phyloP scores from a whole-genome alignment of 306 rosid genomes.

The Citrullus mucosospermus region DNA sequence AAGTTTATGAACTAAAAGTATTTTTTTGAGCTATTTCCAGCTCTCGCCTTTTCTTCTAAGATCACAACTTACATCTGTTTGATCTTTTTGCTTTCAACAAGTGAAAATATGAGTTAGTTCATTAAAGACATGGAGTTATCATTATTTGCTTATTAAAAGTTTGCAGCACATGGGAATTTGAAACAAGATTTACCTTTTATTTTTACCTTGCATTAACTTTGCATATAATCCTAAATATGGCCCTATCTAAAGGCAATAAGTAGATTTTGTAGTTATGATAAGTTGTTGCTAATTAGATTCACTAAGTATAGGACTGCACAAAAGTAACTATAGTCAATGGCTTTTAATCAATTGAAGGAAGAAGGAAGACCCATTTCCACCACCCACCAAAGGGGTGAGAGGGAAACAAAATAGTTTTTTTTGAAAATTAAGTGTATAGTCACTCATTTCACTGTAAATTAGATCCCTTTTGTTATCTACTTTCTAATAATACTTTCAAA shows the following conservation, averaged over 20 bases:
- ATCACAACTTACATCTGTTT: too few relatives aligned
- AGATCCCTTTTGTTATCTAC: too few relatives aligned
- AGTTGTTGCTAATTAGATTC: background rate
- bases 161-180: background rate
- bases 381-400: background rate
- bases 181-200: background rate
- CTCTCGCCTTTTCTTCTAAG: too few relatives aligned
- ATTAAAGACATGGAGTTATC: background rate
- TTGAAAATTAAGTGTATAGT: too few relatives aligned
- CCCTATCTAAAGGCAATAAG: background rate
- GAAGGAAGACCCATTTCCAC: background rate
- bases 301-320: background rate
- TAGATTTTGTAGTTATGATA: background rate
- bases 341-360: background rate
- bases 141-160: background rate
- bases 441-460: too few relatives aligned
- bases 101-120: background rate
- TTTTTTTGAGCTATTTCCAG: too few relatives aligned
- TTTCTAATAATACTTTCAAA: too few relatives aligned
- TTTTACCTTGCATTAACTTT: background rate
- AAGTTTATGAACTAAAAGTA: too few relatives aligned
- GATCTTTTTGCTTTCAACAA: too few relatives aligned
- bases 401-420: background rate
- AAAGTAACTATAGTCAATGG: background rate
- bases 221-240: background rate